These are phyloP conservation scores for Podospora australis DNA, from an alignment of 495 filamentous ascomycete species.

Conservation along the genomic window DNA sequence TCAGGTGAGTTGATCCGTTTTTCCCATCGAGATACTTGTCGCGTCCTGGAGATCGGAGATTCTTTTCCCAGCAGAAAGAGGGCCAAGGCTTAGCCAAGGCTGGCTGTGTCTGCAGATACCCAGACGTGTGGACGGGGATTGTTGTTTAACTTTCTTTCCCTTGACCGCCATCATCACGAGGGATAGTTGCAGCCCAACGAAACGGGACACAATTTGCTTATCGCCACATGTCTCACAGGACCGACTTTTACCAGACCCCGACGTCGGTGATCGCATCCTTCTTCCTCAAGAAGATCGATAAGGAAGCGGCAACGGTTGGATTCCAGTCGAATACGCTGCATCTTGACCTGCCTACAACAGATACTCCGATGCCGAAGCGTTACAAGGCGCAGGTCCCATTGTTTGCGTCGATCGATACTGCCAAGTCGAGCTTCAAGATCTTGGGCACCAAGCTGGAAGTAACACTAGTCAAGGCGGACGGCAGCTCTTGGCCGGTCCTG, in stretches of 20 bases:
- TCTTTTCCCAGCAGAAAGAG: constrained; percentile 10
- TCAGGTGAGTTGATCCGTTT: constrained; percentile 49
- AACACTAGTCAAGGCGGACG: constrained; percentile 74
- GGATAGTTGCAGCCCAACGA: constrained; percentile 8
- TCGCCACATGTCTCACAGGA: constrained; percentile 37
- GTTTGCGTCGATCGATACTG: constrained; percentile 67
- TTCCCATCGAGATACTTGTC: constrained; percentile 6
- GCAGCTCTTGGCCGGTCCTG: constrained; percentile 80
- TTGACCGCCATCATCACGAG: constrained; percentile 3
- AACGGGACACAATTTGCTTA: constrained; percentile 12
- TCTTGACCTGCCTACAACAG: constrained; percentile 77
- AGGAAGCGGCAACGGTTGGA: constrained; percentile 61
- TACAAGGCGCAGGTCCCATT: constrained; percentile 70
- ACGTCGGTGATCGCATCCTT: constrained; percentile 81
- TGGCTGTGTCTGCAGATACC: constrained; percentile 24
- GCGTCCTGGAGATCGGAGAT: background rate
- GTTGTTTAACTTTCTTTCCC: background rate
- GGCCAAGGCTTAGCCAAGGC: constrained; percentile 27
- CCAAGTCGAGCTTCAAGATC: constrained; percentile 71
- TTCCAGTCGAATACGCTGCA: constrained; percentile 54
- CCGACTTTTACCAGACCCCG: constrained; percentile 93
- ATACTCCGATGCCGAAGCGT: constrained; percentile 61
- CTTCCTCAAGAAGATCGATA: constrained; percentile 96
- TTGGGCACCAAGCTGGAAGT: constrained; percentile 95
- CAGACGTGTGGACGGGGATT: constrained; percentile 5